phyloP scores from a whole-genome alignment of 2,329 filamentous ascomycete genomes.

The Mycosphaerella sp. region DNA sequence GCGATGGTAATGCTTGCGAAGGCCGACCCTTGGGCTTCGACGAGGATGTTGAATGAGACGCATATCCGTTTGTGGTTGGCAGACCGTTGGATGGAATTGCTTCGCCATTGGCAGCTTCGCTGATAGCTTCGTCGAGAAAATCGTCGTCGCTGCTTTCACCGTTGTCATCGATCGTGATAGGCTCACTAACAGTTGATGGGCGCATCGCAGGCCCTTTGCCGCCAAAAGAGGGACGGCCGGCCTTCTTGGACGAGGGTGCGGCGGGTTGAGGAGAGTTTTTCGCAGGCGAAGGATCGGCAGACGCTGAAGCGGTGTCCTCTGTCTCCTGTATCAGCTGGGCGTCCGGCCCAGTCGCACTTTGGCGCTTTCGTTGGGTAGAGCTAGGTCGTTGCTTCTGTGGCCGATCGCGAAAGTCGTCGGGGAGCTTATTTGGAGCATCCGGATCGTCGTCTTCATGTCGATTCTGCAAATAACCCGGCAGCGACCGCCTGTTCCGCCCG shows the following conservation, averaged over 20 bases:
- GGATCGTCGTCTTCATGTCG: conserved; percentile 36
- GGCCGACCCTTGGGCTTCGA: conserved; percentile 13
- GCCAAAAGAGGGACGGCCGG: conserved; percentile 19
- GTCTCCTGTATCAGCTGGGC: conserved; percentile 17
- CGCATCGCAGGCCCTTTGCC: conserved; percentile 31
- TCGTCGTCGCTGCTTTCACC: conserved; percentile 19
- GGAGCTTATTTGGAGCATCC: conserved; percentile 40
- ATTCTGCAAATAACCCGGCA: conserved; percentile 38
- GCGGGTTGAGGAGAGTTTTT: not conserved
- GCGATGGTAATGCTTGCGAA: conserved; percentile 1
- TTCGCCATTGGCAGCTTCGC: conserved; percentile 43
- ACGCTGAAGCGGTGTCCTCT: not conserved
- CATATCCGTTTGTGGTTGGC: not conserved
- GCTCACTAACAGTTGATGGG: conserved; percentile 29
- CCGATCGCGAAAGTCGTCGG: conserved; percentile 38
- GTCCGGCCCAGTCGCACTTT: conserved; percentile 5
- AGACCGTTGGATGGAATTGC: not conserved
- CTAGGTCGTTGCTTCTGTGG: conserved; percentile 6
- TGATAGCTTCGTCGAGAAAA: conserved; percentile 46
- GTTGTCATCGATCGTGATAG: conserved; percentile 31
- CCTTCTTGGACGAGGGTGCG: conserved; percentile 3
- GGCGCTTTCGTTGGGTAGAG: conserved; percentile 5
- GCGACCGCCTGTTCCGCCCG: conserved; percentile 17
- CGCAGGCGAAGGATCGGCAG: not conserved
- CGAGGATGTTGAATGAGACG: conserved; percentile 4